Evolutionary conservation across 768 basidiomycete genomes (phyloP).

Genomic region (Suillus spraguei): DNA sequence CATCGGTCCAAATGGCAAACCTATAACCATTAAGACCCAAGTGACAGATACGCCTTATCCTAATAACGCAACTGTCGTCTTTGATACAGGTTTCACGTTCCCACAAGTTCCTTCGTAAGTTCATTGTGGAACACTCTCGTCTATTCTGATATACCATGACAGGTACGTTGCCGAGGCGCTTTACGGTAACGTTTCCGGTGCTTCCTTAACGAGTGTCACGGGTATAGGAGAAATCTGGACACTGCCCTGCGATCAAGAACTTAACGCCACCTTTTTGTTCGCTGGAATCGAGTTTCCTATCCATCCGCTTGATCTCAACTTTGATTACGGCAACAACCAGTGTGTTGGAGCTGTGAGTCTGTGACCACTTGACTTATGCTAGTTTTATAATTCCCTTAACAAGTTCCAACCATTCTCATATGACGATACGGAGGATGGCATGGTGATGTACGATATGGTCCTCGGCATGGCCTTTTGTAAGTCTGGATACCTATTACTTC

Average conservation of each 20-base stretch:
- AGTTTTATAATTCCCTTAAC: constrained; percentile 6
- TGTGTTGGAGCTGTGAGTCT: constrained; percentile 50
- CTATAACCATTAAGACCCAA: constrained; percentile 45
- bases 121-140: not conserved
- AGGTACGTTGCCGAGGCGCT: constrained; percentile 60
- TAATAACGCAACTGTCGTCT: constrained; percentile 56
- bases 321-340: constrained; percentile 20
- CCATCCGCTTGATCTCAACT: constrained; percentile 64
- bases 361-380: not conserved
- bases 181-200: constrained; percentile 56
- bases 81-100: constrained; percentile 73
- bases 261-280: constrained; percentile 69
- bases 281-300: constrained; percentile 58
- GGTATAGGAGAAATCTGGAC: constrained; percentile 54
- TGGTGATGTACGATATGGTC: constrained; percentile 55
- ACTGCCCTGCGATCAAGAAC: constrained; percentile 62
- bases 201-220: constrained; percentile 45
- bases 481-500: constrained; percentile 26
- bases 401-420: constrained; percentile 74
- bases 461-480: constrained; percentile 74
- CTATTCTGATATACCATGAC: constrained; percentile 20
- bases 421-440: constrained; percentile 32
- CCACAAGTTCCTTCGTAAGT: constrained; percentile 59
- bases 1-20: constrained; percentile 59
- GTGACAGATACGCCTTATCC: constrained; percentile 46